Percentiles rank a stretch among this genome's conserved stretches.
These are phyloP conservation scores for Choanephora cucurbitarum DNA, from an alignment of 371 early-diverging fungal species.

Conservation along the genomic window DNA sequence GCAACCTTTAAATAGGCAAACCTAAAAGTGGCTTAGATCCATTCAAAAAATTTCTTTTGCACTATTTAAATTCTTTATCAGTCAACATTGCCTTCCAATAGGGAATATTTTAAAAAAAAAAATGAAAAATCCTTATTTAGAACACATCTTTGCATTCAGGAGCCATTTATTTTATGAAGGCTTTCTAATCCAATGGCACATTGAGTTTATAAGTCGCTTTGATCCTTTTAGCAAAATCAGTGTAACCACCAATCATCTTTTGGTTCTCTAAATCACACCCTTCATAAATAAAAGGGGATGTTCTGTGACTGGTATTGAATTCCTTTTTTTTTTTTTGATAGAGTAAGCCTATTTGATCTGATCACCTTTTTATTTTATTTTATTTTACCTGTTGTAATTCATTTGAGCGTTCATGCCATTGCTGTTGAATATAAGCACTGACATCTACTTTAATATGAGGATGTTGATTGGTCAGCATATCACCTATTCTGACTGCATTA, in stretches of 20 bases:
- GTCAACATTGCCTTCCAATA: no score
- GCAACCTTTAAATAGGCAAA: not conserved
- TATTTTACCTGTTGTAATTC: slow-evolving; percentile 44
- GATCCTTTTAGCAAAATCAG: slow-evolving; percentile 46
- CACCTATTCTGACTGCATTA: slow-evolving; percentile 44
- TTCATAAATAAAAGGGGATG: slow-evolving; percentile 60
- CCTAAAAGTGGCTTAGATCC: no score
- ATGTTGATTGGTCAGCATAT: slow-evolving; percentile 35
- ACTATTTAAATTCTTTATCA: no score
- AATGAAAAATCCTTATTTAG: no score
- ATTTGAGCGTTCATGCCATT: slow-evolving; percentile 45
- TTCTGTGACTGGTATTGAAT: slow-evolving; percentile 39
- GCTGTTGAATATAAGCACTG: slow-evolving; percentile 43
- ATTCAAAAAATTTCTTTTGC: no score
- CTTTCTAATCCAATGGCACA: slow-evolving; percentile 21
- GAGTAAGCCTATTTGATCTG: not conserved
- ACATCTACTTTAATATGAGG: slow-evolving; percentile 48
- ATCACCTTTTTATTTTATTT: not conserved
- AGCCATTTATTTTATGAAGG: not conserved
- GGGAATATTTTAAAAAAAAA: no score
- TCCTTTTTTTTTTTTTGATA: slow-evolving; percentile 18
- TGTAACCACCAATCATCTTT: slow-evolving; percentile 49
- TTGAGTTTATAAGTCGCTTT: slow-evolving; percentile 31
- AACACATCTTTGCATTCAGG: not conserved
- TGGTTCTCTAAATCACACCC: slow-evolving; percentile 43